A percentile compares a stretch with the other conserved stretches of the same genome.
These are phyloP conservation scores for Neltuma alba DNA, from an alignment of 306 rosid genomes.

Conservation along the genomic window DNA sequence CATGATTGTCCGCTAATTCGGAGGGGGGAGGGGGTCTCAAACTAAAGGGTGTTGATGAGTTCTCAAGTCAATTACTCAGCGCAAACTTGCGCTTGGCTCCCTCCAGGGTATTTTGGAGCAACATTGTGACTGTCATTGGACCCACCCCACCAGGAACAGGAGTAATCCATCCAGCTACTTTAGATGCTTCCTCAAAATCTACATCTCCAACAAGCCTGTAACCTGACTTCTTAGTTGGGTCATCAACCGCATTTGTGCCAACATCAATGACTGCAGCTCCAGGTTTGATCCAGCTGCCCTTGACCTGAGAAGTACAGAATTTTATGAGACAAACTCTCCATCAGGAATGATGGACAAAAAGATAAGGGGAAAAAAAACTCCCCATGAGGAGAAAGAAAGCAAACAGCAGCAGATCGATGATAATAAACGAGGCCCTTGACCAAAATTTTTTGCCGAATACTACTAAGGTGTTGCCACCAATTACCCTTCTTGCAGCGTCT, in stretches of 20 bases:
- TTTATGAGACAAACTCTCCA: slow-evolving; percentile 17
- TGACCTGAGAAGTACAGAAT: slow-evolving; percentile 49
- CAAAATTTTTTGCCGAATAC: neutral
- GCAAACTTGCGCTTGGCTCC: slow-evolving; percentile 72
- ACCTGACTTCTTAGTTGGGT: slow-evolving; percentile 77
- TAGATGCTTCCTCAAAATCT: slow-evolving; percentile 83
- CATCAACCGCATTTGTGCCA: slow-evolving; percentile 86
- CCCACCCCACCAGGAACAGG: slow-evolving; percentile 99
- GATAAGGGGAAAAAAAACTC: neutral
- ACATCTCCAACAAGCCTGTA: slow-evolving; percentile 91
- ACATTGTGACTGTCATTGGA: slow-evolving; percentile 93
- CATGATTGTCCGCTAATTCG: slow-evolving; percentile 4
- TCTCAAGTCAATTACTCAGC: slow-evolving; percentile 42
- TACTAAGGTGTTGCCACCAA: neutral
- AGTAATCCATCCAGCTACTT: slow-evolving; percentile 84
- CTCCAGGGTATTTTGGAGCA: slow-evolving; percentile 79
- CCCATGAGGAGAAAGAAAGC: slow-evolving; percentile 8
- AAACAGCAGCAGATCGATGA: slow-evolving; percentile 11
- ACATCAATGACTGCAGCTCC: slow-evolving; percentile 96
- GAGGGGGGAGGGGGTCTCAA: neutral
- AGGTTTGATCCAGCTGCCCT: slow-evolving; percentile 92
- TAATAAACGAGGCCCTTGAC: neutral
- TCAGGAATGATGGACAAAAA: neutral
- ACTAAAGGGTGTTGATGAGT: slow-evolving; percentile 1
- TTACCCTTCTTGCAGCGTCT: neutral